These are phyloP conservation scores for Dittrichia graveolens DNA, from an alignment of 129 eudicot species.

Conservation along the genomic window DNA sequence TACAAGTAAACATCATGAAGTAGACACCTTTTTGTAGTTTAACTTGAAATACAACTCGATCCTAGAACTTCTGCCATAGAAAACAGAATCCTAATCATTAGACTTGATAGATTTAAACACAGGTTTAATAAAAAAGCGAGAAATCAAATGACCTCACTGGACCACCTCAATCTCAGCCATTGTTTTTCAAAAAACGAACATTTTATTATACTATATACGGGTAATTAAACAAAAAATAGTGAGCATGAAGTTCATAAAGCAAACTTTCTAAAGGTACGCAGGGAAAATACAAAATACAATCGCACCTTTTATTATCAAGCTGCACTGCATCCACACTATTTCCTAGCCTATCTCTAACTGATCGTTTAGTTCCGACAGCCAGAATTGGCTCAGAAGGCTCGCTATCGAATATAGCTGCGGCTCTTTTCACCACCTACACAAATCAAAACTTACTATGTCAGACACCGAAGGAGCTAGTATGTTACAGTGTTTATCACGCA, in stretches of 20 bases:
- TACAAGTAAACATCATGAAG: neutral
- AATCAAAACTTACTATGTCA: neutral
- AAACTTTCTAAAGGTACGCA: too few relatives aligned
- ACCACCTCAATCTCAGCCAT: neutral
- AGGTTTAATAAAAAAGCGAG: neutral
- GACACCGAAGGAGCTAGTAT: neutral
- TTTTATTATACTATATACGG: too few relatives aligned
- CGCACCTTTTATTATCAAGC: slow-evolving; percentile 55
- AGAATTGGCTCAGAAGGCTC: slow-evolving; percentile 31
- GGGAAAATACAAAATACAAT: neutral
- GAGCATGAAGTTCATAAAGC: too few relatives aligned
- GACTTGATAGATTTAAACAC: neutral
- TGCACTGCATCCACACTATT: slow-evolving; percentile 41
- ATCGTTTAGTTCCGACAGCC: slow-evolving; percentile 63
- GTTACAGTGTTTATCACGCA: too few relatives aligned
- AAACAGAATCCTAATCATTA: neutral
- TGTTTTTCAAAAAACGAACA: neutral
- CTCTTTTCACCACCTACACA: slow-evolving; percentile 76
- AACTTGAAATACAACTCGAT: too few relatives aligned
- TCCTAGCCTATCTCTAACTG: slow-evolving; percentile 80
- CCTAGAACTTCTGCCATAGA: neutral
- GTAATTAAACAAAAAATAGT: neutral
- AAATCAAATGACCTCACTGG: neutral
- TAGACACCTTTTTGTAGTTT: slow-evolving; percentile 6
- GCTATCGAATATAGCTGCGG: slow-evolving; percentile 43